Base-by-base conservation (phyloP, 352 stramenopile genomes). In the Phytopythium oedochilum region DNA sequence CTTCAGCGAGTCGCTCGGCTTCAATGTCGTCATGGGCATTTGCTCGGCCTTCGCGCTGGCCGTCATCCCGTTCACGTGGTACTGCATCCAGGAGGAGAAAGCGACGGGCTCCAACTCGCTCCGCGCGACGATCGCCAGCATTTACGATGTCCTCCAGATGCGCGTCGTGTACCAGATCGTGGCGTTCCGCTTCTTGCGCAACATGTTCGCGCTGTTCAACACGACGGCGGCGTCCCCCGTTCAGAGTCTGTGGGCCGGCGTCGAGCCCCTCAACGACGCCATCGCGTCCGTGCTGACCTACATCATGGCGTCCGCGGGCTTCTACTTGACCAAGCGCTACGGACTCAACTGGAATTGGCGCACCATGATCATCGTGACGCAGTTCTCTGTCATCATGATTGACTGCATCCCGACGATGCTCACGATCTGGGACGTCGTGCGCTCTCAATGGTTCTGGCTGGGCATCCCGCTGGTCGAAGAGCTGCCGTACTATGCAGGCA, bases 401-500 rank as follows among this genome's bases (percentile, higher is more conserved):
- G 66, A 82, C 46, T 63, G 60, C 40, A 67, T 83, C 36, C 65
- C 66, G 10, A 66, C 59, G 4, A 78, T 76, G 39, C 57, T 78
- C 39, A 86, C 71, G n/a, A 72, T 82, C 53, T 86, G 64, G 60
- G 63, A 77, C 34, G 60, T 83, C 47, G 63, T 75, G 28, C 64
- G 72, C 15, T 71, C 64, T 35, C 75, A 79, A 51, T 86, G 73
- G 72, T 78, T 86, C 59, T 86, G 67, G 63, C 55, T 86, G 4
- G 72, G 72, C 9, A 62, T 74, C n/a, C 66, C 70, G 32, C 54
- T 86, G 22, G 51, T 77, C 3, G 59, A 69, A 51, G 56, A 79
- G 38, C 51, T 83, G 8, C 75, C 71, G 2, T 40, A 50, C 36
- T 68, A 58, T 20, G 65, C 75, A 34, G 64, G 56, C 26, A 80